These are phyloP conservation scores for Starmerella apis DNA, from an alignment of 805 yeast genomes.

Conservation along the genomic window DNA sequence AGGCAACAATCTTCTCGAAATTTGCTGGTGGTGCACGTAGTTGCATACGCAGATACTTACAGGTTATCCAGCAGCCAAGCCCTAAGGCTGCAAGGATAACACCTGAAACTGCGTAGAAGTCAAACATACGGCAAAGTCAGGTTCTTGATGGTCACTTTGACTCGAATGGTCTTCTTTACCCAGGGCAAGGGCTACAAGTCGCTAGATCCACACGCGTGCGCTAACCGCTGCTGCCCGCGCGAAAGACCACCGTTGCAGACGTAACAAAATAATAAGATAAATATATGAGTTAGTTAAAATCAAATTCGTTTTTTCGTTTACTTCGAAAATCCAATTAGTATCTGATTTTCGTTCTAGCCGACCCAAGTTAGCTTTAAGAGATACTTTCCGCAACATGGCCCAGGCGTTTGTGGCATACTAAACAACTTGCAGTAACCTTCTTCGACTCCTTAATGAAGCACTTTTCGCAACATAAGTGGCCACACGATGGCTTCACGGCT, in stretches of 20 bases:
- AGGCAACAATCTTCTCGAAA: slow-evolving; percentile 20
- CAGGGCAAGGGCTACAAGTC: not conserved
- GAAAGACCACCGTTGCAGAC: no score
- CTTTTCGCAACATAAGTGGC: slow-evolving; percentile 4
- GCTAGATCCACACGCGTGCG: not conserved
- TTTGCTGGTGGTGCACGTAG: slow-evolving; percentile 22
- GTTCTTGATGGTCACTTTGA: not conserved
- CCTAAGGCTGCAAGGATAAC: slow-evolving; percentile 9
- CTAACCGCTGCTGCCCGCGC: no score
- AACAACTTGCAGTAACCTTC: not conserved
- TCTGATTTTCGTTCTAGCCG: no score
- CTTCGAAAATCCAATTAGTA: no score
- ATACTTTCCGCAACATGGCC: slow-evolving; percentile 6
- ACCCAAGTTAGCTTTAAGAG: not conserved
- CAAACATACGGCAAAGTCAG: slow-evolving; percentile 11
- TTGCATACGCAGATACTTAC: slow-evolving; percentile 16
- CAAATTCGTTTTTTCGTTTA: no score
- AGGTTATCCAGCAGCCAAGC: slow-evolving; percentile 14
- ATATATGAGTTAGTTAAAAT: no score
- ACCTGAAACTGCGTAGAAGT: slow-evolving; percentile 7
- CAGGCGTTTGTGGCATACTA: slow-evolving; percentile 17
- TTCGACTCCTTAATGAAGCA: slow-evolving; percentile 8
- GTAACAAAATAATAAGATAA: no score
- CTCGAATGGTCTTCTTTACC: not conserved
- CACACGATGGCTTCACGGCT: slow-evolving; percentile 7